Percentiles rank a stretch among this genome's conserved stretches.
Conservation (phyloP, 495 filamentous ascomycete genomes). For the Penicillium lividum region DNA sequence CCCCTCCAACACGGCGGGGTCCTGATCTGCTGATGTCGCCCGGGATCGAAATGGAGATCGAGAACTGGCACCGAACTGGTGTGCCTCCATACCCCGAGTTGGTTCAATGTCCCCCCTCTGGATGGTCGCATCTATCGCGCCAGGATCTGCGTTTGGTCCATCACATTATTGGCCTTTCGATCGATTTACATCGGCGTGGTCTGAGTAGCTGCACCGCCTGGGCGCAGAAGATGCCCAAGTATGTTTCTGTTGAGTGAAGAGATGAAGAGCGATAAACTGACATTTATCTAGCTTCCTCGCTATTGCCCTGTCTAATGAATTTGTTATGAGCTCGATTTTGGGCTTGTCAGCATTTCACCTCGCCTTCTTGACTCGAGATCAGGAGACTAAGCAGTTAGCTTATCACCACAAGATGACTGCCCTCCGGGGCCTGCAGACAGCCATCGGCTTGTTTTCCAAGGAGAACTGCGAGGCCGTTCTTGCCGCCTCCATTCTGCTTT, state of each 20-base stretch:
- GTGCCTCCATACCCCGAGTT: constrained; percentile 85
- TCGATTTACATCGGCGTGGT: constrained; percentile 73
- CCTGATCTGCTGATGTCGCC: constrained; percentile 81
- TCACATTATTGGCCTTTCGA: constrained; percentile 83
- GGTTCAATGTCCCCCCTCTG: constrained; percentile 61
- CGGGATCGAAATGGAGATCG: constrained; percentile 76
- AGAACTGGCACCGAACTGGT: constrained; percentile 80
- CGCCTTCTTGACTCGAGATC: constrained; percentile 79
- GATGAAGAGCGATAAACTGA: background rate
- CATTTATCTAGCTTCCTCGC: constrained; percentile 67
- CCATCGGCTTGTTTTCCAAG: constrained; percentile 80
- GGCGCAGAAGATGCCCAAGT: constrained; percentile 92
- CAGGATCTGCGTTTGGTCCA: constrained; percentile 86
- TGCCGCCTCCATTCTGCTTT: constrained; percentile 86
- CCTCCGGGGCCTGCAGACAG: constrained; percentile 82
- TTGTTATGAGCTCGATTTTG: constrained; percentile 90
- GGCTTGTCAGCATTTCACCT: constrained; percentile 90
- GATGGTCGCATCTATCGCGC: constrained; percentile 62
- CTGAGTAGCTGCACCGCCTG: constrained; percentile 83
- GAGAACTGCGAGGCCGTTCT: constrained; percentile 90
- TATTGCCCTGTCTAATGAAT: constrained; percentile 76
- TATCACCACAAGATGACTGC: constrained; percentile 84
- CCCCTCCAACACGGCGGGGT: constrained; percentile 65
- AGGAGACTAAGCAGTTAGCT: constrained; percentile 78
- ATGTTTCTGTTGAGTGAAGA: constrained; percentile 38